Evolutionary conservation across 805 yeast species (phyloP).

Genomic region (Kluyveromyces nonfermentans): DNA sequence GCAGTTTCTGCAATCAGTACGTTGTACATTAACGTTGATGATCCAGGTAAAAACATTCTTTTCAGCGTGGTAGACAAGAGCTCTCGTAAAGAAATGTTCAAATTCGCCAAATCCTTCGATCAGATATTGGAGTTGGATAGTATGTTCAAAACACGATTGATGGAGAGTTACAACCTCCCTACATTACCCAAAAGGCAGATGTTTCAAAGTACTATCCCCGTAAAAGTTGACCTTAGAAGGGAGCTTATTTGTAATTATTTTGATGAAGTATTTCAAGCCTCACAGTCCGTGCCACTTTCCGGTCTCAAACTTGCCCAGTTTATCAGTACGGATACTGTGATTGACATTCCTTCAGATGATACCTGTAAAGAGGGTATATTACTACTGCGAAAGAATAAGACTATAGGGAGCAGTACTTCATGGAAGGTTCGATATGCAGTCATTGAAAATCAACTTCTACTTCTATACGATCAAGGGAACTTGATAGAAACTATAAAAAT

Average conservation of each 20-base stretch:
- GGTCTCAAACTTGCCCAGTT: slow-evolving; percentile 50
- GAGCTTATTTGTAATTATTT: slow-evolving; percentile 50
- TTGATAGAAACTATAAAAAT: slow-evolving; percentile 44
- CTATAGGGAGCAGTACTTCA: slow-evolving; percentile 43
- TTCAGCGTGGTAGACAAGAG: slow-evolving; percentile 57
- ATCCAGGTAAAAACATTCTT: slow-evolving; percentile 51
- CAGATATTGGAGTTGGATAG: slow-evolving; percentile 56
- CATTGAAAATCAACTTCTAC: slow-evolving; percentile 48
- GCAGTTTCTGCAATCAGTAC: slow-evolving; percentile 42
- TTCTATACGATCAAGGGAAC: slow-evolving; percentile 47
- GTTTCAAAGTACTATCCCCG: slow-evolving; percentile 48
- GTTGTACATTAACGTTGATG: slow-evolving; percentile 30
- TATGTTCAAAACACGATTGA: slow-evolving; percentile 44
- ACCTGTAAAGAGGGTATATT: slow-evolving; percentile 55
- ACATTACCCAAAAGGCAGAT: slow-evolving; percentile 52
- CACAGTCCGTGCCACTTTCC: slow-evolving; percentile 46
- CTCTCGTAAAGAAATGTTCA: slow-evolving; percentile 61
- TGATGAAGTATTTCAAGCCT: slow-evolving; percentile 43
- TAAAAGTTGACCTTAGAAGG: slow-evolving; percentile 54
- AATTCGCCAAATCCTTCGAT: slow-evolving; percentile 52
- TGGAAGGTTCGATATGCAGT: slow-evolving; percentile 70
- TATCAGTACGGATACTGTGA: slow-evolving; percentile 60
- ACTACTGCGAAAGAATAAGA: slow-evolving; percentile 46
- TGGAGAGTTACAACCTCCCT: slow-evolving; percentile 42
- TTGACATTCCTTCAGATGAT: slow-evolving; percentile 40